Conservation (phyloP, 2,329 filamentous ascomycete genomes). For the Myriosclerotinia duriaeana region DNA sequence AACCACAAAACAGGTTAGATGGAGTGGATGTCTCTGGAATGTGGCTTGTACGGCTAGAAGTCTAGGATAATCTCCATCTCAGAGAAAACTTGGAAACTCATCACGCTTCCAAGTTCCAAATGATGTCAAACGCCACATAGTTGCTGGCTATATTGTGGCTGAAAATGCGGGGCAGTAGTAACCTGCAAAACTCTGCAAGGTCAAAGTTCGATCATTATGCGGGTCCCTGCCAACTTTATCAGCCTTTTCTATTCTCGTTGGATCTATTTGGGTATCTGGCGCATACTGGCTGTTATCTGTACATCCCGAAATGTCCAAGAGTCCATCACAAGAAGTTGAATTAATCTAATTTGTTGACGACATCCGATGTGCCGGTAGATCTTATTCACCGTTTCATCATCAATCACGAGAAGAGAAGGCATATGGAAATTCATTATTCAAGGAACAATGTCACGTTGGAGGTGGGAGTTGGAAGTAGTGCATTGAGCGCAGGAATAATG, state of each 20-base stretch:
- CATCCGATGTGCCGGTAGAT: neutral
- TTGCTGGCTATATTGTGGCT: neutral
- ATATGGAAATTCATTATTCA: neutral
- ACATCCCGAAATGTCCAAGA: neutral
- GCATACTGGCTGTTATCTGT: neutral
- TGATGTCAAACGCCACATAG: constrained; percentile 15
- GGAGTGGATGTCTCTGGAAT: neutral
- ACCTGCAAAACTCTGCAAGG: neutral
- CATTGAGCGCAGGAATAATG: neutral
- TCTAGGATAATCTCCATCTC: too few species aligned
- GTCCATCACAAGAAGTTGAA: neutral
- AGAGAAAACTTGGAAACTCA: constrained; percentile 10
- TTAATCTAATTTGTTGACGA: neutral
- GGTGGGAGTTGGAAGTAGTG: neutral
- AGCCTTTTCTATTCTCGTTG: neutral
- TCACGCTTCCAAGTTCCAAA: neutral
- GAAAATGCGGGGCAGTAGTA: neutral
- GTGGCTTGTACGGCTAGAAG: neutral
- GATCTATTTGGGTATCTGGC: constrained; percentile 3
- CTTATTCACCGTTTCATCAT: constrained; percentile 10
- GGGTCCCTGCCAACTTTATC: constrained; percentile 18
- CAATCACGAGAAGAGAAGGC: neutral
- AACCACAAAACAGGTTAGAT: neutral
- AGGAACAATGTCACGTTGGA: neutral
- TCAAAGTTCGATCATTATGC: constrained; percentile 8